phyloP scores from a whole-genome alignment of 1,139 yeast genomes.

The Ogataea hybrid region DNA sequence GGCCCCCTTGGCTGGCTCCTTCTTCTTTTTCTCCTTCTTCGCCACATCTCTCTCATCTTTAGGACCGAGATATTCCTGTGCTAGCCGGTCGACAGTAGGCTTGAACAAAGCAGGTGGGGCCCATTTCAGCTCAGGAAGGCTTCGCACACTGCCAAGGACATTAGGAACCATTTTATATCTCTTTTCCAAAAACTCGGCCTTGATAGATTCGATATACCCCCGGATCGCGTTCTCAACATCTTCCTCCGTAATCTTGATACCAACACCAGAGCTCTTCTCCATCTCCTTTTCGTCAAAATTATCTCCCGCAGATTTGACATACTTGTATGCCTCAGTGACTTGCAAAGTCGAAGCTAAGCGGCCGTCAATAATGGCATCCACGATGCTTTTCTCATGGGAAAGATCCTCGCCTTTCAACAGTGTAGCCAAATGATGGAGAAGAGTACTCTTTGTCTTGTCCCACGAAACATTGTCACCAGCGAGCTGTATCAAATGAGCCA shows the following conservation, averaged over 20 bases:
- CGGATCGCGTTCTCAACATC: slow-evolving; percentile 60
- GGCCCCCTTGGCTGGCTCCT: slow-evolving; percentile 18
- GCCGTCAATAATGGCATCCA: slow-evolving; percentile 61
- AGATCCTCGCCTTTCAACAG: slow-evolving; percentile 49
- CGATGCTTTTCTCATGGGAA: slow-evolving; percentile 48
- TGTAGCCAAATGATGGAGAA: slow-evolving; percentile 76
- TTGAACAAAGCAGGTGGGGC: slow-evolving; percentile 86
- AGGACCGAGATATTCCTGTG: slow-evolving; percentile 77
- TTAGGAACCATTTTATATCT: slow-evolving; percentile 79
- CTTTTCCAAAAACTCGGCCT: slow-evolving; percentile 57
- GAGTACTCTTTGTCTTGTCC: slow-evolving; percentile 53
- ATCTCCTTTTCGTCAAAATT: slow-evolving; percentile 46
- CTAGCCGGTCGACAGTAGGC: slow-evolving; percentile 77
- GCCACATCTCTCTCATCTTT: slow-evolving; percentile 91
- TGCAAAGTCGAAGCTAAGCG: slow-evolving; percentile 68
- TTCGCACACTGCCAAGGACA: slow-evolving; percentile 73
- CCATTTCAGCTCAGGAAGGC: slow-evolving; percentile 78
- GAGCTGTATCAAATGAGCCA: slow-evolving; percentile 55
- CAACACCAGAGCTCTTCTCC: slow-evolving; percentile 75
- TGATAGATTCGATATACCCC: slow-evolving; percentile 57
- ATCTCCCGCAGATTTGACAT: slow-evolving; percentile 48
- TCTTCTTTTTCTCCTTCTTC: slow-evolving; percentile 71
- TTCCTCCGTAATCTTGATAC: slow-evolving; percentile 64
- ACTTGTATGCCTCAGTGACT: slow-evolving; percentile 77
- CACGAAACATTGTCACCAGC: slow-evolving; percentile 35